Evolutionary conservation across 2,329 filamentous ascomycete species (phyloP).

Genomic region (Colletotrichum coccodes): DNA sequence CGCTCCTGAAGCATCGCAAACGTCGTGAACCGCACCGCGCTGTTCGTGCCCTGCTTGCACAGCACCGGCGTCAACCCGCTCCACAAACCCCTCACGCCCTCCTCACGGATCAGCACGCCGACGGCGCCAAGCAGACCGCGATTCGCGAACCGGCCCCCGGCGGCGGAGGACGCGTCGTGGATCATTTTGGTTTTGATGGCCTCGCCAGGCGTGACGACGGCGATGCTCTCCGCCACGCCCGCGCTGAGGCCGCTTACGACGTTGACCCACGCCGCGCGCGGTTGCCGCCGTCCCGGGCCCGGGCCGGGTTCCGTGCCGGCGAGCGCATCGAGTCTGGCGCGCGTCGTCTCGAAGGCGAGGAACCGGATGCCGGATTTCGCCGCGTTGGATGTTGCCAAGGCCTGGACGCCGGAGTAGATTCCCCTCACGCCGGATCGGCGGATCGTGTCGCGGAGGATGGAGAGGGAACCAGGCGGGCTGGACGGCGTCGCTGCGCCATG

Average conservation of each 20-base stretch:
- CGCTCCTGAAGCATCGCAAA: slow-evolving; percentile 16
- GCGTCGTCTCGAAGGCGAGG: slow-evolving; percentile 13
- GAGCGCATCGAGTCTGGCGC: background rate
- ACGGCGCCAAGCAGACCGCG: slow-evolving; percentile 1
- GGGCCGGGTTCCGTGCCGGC: background rate
- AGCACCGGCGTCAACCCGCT: slow-evolving; percentile 7
- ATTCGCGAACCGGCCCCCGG: background rate
- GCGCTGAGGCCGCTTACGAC: slow-evolving; percentile 14
- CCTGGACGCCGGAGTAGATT: slow-evolving; percentile 3
- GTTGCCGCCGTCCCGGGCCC: background rate
- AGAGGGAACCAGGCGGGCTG: background rate
- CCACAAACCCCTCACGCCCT: slow-evolving; percentile 10
- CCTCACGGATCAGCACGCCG: background rate
- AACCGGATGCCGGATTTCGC: slow-evolving; percentile 1
- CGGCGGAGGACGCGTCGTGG: background rate
- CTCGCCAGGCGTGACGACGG: slow-evolving; percentile 12
- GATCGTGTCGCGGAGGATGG: slow-evolving; percentile 4
- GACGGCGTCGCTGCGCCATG: background rate
- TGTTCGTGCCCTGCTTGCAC: slow-evolving; percentile 16
- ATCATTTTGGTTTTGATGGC: slow-evolving; percentile 19
- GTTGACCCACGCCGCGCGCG: slow-evolving; percentile 18
- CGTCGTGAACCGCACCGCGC: slow-evolving; percentile 23
- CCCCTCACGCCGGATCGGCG: background rate
- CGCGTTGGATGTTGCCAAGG: slow-evolving; percentile 12
- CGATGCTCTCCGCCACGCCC: slow-evolving; percentile 14